Percentiles rank a stretch among this genome's conserved stretches.
Evolutionary conservation across 192 early-diverging fungal genomes (phyloP).

Genomic region (Coemansia sp.): DNA sequence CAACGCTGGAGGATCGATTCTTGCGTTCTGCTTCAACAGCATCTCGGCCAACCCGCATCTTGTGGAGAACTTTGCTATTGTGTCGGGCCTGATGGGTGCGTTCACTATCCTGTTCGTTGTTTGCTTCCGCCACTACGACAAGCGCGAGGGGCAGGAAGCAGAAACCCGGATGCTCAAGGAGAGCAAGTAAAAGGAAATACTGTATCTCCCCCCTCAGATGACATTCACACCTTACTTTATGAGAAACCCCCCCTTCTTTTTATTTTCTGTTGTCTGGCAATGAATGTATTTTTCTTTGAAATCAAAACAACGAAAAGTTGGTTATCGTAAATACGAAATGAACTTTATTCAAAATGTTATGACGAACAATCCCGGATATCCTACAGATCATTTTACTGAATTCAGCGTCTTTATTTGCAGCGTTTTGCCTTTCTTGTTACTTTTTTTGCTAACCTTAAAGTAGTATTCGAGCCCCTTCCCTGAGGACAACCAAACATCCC

Average conservation of each 20-base stretch:
- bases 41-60: constrained; percentile 58
- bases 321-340: too few relatives aligned
- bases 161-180: constrained; percentile 13
- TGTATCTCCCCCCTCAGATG: neutral
- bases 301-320: too few relatives aligned
- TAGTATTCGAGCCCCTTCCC: too few relatives aligned
- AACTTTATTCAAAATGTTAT: too few relatives aligned
- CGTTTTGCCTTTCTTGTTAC: too few relatives aligned
- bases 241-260: neutral
- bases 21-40: constrained; percentile 60
- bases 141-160: constrained; percentile 27
- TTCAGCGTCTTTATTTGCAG: too few relatives aligned
- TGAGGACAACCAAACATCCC: too few relatives aligned
- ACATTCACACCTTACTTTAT: neutral
- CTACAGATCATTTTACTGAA: too few relatives aligned
- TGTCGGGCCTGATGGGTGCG: constrained; percentile 52
- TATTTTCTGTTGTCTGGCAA: neutral
- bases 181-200: neutral
- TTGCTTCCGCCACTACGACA: constrained; percentile 58
- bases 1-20: constrained; percentile 58
- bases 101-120: constrained; percentile 53
- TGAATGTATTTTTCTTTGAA: too few relatives aligned
- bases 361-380: too few relatives aligned
- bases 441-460: too few relatives aligned
- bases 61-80: constrained; percentile 64